phyloP scores from a whole-genome alignment of 2,329 filamentous ascomycete species.

The Ascochyta lentis region DNA sequence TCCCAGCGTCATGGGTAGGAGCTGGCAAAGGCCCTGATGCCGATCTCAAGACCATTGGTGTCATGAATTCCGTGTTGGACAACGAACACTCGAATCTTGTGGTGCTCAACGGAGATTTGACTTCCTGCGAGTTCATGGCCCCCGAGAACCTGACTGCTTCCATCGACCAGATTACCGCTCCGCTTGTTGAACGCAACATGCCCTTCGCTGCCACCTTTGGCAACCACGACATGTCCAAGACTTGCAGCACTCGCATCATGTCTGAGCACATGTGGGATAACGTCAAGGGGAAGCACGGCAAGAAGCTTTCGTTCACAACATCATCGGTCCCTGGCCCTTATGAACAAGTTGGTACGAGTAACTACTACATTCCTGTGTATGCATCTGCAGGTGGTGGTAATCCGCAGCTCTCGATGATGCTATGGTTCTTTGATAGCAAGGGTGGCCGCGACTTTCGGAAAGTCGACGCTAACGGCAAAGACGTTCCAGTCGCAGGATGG shows the following conservation, averaged over 20 bases:
- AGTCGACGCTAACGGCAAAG: constrained; percentile 20
- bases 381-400: constrained; percentile 40
- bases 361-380: constrained; percentile 63
- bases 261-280: constrained; percentile 35
- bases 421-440: constrained; percentile 74
- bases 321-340: constrained; percentile 50
- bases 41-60: constrained; percentile 64
- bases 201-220: constrained; percentile 74
- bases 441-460: constrained; percentile 30
- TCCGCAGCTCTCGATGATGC: constrained; percentile 53
- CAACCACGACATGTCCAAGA: constrained; percentile 65
- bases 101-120: constrained; percentile 74
- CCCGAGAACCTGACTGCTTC: constrained; percentile 24
- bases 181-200: constrained; percentile 62
- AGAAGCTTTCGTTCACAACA: constrained; percentile 50
- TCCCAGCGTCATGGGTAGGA: constrained; percentile 16
- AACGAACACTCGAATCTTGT: constrained; percentile 65
- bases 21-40: constrained; percentile 36
- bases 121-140: constrained; percentile 64
- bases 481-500: constrained; percentile 22
- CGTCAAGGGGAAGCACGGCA: constrained; percentile 59
- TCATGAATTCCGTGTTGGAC: constrained; percentile 66
- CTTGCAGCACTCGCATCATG: constrained; percentile 32
- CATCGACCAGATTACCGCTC: constrained; percentile 35
- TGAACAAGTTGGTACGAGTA: constrained; percentile 51